Evolutionary conservation across 1,284 basidiomycete genomes (phyloP), one percentile per base, ranked within the genome.

Genomic region (Cryptococcus maquisensis): DNA sequence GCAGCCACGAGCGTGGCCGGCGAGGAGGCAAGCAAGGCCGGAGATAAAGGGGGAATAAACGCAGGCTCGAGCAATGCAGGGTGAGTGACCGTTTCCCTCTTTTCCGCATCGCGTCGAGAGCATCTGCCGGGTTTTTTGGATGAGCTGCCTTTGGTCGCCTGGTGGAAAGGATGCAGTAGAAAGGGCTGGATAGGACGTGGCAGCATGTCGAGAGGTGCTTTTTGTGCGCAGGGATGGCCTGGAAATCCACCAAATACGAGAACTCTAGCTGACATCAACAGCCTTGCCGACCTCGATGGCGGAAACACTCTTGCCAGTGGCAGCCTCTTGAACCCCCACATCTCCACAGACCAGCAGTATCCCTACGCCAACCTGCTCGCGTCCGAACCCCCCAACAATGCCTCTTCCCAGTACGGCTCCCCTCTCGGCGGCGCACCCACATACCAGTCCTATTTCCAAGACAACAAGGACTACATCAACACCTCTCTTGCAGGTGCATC

Each of bases 331-430:
- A 44, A 44, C 43, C 15, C 47, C 18, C 47, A 49, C 6, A 9
- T 28, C 13, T 39, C 52, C 18, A 32, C 43, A 4, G 57, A 59
- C 49, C 57, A 54, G 12, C 47, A 49, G 18, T 59, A 53, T 23
- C 57, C 57, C 3, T 59, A 59, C 36, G 57, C 57, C 18, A 56
- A 45, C 37, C 48, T 56, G 8, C 36, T 59, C 20, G 10, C 57
- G 54, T n/a, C 57, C 54, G 6, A 26, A 40, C 16, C 54, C 44
- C 12, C 20, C 49, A 32, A 32, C 24, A 47, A 50, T 26, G 23
- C 48, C 13, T 26, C 43, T 18, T 37, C 43, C 4, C 43, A 18
- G 16, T 15, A 21, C 15, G 47, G 32, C 8, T 23, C 38, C n/a
- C 6, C 32, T 20, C 3, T n/a, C 5, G 28, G 20, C 15, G 20